These are phyloP conservation scores for Exophiala xenobiotica DNA, from an alignment of 2,329 filamentous ascomycete species.

Conservation along the genomic window DNA sequence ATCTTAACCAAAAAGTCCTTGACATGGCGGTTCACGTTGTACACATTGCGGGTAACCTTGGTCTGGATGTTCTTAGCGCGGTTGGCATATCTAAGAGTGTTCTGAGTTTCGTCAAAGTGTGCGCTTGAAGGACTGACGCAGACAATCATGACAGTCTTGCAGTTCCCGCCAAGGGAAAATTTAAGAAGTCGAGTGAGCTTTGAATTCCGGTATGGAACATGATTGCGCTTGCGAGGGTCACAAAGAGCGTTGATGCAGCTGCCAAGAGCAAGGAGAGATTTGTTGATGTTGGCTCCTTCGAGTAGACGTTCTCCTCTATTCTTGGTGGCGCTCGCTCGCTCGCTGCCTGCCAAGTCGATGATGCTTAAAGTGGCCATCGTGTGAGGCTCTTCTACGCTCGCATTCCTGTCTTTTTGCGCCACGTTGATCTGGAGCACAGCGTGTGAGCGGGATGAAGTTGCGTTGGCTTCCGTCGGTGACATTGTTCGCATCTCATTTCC, in stretches of 20 bases:
- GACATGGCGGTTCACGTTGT: conserved; percentile 97
- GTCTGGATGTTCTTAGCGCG: conserved; percentile 99
- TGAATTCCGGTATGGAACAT: conserved; percentile 96
- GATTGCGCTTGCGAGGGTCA: conserved; percentile 84
- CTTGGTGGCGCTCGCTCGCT: conserved; percentile 93
- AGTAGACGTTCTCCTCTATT: conserved; percentile 87
- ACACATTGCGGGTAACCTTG: conserved; percentile 98
- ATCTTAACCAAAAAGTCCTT: conserved; percentile 99
- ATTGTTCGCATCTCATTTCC: conserved; percentile 95
- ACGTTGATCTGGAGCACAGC: conserved; percentile 97
- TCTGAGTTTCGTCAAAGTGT: conserved; percentile 97
- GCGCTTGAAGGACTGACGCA: conserved; percentile 95
- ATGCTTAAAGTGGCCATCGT: conserved; percentile 98
- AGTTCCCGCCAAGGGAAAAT: conserved; percentile 95
- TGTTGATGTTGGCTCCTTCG: conserved; percentile 99
- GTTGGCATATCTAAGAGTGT: conserved; percentile 95
- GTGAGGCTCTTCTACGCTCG: conserved; percentile 87
- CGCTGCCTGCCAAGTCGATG: conserved; percentile 94
- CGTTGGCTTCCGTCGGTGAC: conserved; percentile 94
- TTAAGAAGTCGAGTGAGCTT: conserved; percentile 94
- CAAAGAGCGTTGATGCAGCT: conserved; percentile 98
- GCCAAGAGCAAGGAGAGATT: conserved; percentile 88
- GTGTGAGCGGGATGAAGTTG: conserved; percentile 94
- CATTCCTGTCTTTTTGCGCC: conserved; percentile 89
- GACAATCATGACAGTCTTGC: conserved; percentile 99